Evolutionary conservation across 2,329 filamentous ascomycete species (phyloP).

Genomic region (Claviceps purpurea): DNA sequence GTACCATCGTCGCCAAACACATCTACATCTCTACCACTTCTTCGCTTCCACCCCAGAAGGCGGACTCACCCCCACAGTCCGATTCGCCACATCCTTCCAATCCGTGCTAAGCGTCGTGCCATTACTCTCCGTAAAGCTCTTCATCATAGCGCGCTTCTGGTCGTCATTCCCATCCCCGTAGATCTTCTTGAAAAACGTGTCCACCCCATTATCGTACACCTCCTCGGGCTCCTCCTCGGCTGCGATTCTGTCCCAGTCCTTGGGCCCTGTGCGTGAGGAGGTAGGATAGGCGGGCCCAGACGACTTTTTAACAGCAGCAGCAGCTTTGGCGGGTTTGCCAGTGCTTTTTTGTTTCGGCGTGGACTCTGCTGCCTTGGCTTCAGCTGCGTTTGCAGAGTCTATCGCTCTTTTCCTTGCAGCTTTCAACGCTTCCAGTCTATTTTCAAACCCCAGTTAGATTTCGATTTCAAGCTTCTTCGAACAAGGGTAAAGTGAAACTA

Average conservation of each 20-base stretch:
- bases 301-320: neutral
- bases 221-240: constrained; percentile 34
- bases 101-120: constrained; percentile 87
- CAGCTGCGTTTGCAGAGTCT: neutral
- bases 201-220: constrained; percentile 48
- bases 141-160: constrained; percentile 88
- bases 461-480: too few species aligned
- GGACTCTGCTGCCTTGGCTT: neutral
- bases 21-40: constrained; percentile 39
- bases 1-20: neutral
- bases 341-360: neutral
- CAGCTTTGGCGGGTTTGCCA: neutral
- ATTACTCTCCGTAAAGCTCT: constrained; percentile 89
- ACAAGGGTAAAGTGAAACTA: neutral
- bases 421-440: neutral
- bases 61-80: constrained; percentile 57
- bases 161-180: constrained; percentile 68
- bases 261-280: constrained; percentile 68
- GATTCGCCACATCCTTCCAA: constrained; percentile 68
- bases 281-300: constrained; percentile 60
- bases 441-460: neutral
- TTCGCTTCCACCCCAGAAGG: constrained; percentile 68
- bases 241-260: constrained; percentile 80
- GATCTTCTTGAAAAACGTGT: constrained; percentile 80
- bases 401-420: neutral